These are phyloP conservation scores for Candida succiphila DNA, from an alignment of 805 yeast genomes.

Conservation along the genomic window DNA sequence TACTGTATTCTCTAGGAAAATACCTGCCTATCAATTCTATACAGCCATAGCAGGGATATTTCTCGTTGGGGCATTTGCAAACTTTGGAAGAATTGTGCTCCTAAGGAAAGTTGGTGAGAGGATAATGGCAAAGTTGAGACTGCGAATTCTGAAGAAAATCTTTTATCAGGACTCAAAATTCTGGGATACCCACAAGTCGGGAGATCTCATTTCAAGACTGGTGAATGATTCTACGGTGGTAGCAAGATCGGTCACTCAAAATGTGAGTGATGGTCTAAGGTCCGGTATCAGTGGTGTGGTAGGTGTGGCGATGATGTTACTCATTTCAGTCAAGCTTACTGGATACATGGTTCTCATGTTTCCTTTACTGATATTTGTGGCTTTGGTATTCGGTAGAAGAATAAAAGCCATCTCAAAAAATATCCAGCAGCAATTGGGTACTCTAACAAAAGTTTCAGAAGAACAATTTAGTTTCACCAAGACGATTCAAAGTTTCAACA, in stretches of 20 bases:
- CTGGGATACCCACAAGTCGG: constrained; percentile 82
- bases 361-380: constrained; percentile 77
- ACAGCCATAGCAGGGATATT: constrained; percentile 52
- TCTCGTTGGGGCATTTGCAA: constrained; percentile 64
- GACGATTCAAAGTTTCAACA: constrained; percentile 86
- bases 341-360: constrained; percentile 70
- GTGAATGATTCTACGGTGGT: constrained; percentile 87
- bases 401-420: constrained; percentile 65
- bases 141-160: constrained; percentile 66
- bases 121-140: constrained; percentile 73
- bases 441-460: constrained; percentile 81
- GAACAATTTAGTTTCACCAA: constrained; percentile 79
- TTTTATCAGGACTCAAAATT: constrained; percentile 83
- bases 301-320: constrained; percentile 87
- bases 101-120: constrained; percentile 78
- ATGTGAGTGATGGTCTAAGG: constrained; percentile 86
- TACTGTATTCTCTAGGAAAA: constrained; percentile 34
- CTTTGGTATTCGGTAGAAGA: constrained; percentile 71
- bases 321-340: constrained; percentile 75
- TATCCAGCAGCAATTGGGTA: constrained; percentile 79
- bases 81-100: constrained; percentile 70
- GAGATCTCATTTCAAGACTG: constrained; percentile 82
- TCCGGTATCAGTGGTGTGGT: constrained; percentile 75
- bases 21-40: constrained; percentile 57
- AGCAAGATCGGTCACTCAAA: constrained; percentile 76